Evolutionary conservation across 768 basidiomycete species (phyloP).

Genomic region (Suillus decipiens): DNA sequence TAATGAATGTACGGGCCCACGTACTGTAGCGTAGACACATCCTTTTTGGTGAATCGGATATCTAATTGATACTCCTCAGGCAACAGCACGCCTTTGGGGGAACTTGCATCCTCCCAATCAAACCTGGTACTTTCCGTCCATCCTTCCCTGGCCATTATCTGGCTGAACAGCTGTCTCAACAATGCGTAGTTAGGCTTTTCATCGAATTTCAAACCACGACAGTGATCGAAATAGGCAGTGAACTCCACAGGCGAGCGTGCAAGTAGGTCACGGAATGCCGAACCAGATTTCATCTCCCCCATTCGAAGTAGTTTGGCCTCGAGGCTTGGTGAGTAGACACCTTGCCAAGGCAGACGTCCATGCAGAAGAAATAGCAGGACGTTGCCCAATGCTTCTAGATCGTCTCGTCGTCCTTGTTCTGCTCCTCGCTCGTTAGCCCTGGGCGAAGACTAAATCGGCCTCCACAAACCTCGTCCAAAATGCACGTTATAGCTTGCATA

Average conservation of each 20-base stretch:
- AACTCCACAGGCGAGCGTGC: slow-evolving; percentile 10
- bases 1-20: neutral
- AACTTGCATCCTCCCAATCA: slow-evolving; percentile 9
- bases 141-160: neutral
- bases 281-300: slow-evolving; percentile 18
- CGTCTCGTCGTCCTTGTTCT: slow-evolving; percentile 27
- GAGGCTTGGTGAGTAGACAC: slow-evolving; percentile 11
- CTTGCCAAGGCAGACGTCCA: slow-evolving; percentile 27
- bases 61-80: slow-evolving; percentile 6
- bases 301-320: slow-evolving; percentile 9
- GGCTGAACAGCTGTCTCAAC: slow-evolving; percentile 17
- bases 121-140: neutral
- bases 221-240: slow-evolving; percentile 18
- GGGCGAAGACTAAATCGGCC: neutral
- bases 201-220: slow-evolving; percentile 19
- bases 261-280: neutral
- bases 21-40: neutral
- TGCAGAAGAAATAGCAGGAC: slow-evolving; percentile 25
- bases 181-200: slow-evolving; percentile 23
- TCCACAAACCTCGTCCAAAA: slow-evolving; percentile 15
- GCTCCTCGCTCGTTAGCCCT: neutral
- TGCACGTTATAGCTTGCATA: slow-evolving; percentile 20
- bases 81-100: neutral
- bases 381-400: slow-evolving; percentile 23
- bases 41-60: neutral